phyloP scores from a whole-genome alignment of 768 basidiomycete genomes.

The Panus rudis region DNA sequence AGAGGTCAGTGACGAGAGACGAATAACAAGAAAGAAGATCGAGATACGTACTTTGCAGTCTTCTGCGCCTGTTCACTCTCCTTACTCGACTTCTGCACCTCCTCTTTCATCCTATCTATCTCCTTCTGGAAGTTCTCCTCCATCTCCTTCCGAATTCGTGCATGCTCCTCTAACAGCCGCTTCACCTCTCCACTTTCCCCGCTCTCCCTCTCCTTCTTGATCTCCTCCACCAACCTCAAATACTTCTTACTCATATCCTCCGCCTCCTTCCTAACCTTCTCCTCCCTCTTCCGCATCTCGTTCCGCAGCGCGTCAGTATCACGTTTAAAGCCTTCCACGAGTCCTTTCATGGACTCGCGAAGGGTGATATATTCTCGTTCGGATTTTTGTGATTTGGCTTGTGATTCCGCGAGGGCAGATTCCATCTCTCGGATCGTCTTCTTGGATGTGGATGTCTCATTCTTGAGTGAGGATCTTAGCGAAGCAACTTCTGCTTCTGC shows the following conservation, averaged over 20 bases:
- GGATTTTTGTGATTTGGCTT: constrained; percentile 68
- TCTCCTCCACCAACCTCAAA: constrained; percentile 51
- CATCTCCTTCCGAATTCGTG: constrained; percentile 44
- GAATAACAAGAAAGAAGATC: background rate
- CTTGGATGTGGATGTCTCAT: constrained; percentile 65
- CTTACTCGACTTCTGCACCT: constrained; percentile 45
- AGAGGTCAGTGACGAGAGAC: background rate
- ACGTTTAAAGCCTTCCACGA: constrained; percentile 65
- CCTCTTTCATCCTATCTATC: constrained; percentile 43
- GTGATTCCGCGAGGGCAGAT: constrained; percentile 61
- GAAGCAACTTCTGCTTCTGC: constrained; percentile 71
- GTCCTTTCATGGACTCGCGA: constrained; percentile 66
- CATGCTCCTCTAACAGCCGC: constrained; percentile 43
- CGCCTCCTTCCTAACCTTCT: constrained; percentile 58
- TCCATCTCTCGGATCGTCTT: constrained; percentile 80
- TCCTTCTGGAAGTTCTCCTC: constrained; percentile 57
- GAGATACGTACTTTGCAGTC: constrained; percentile 51
- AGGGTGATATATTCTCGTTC: constrained; percentile 80
- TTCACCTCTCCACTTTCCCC: constrained; percentile 43
- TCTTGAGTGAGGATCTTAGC: constrained; percentile 67
- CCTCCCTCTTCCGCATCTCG: constrained; percentile 72
- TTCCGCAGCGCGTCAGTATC: constrained; percentile 66
- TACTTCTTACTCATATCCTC: constrained; percentile 70
- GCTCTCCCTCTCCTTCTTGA: constrained; percentile 43
- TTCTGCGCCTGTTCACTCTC: constrained; percentile 51